phyloP scores from a whole-genome alignment of 2,329 filamentous ascomycete species.

The Aspergillus sojae region DNA sequence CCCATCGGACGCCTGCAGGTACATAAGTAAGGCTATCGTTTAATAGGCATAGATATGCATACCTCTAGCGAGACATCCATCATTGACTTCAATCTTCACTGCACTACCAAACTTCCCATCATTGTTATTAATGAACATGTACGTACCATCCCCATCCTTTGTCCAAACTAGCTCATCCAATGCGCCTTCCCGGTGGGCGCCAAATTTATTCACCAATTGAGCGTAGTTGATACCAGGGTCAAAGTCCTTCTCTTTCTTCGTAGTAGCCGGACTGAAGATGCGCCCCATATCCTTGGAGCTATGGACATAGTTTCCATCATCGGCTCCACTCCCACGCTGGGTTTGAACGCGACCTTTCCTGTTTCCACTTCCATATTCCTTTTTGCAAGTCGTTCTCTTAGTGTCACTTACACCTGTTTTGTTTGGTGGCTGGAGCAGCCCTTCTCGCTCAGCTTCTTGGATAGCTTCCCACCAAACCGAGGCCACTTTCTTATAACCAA shows the following conservation, averaged over 20 bases:
- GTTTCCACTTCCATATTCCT: not conserved
- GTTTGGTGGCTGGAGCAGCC: slow-evolving; percentile 13
- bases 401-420: not conserved
- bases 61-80: not conserved
- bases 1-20: not conserved
- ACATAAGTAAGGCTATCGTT: not conserved
- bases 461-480: slow-evolving; percentile 32
- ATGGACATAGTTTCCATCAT: not conserved
- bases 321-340: not conserved
- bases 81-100: not conserved
- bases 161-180: slow-evolving; percentile 6
- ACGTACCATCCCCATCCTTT: not conserved
- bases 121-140: not conserved
- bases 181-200: not conserved
- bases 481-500: slow-evolving; percentile 30
- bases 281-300: slow-evolving; percentile 1
- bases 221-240: not conserved
- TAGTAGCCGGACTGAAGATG: not conserved
- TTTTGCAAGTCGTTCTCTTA: not conserved
- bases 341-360: not conserved
- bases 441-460: slow-evolving; percentile 17
- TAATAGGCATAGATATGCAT: not conserved
- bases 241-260: not conserved
- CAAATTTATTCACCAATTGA: not conserved
- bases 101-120: not conserved